phyloP scores from a whole-genome alignment of 805 yeast genomes.

The Teunomyces pallodes region DNA sequence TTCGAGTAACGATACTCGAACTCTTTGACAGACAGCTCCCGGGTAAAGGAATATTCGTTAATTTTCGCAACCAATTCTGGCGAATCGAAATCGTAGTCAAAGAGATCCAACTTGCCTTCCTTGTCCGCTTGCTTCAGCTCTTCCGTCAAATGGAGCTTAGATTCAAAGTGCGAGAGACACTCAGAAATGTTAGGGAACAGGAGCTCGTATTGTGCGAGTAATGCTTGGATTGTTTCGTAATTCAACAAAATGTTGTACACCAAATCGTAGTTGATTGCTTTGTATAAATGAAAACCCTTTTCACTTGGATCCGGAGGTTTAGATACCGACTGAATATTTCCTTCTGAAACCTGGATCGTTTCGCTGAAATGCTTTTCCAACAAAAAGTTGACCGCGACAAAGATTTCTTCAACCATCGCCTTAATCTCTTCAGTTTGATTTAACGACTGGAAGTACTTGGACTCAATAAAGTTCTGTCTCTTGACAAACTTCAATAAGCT shows the following conservation, averaged over 20 bases:
- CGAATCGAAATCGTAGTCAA: slow-evolving; percentile 27
- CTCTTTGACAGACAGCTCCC: neutral
- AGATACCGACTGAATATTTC: slow-evolving; percentile 7
- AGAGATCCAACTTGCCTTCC: slow-evolving; percentile 16
- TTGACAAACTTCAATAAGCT: slow-evolving; percentile 29
- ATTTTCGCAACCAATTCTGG: slow-evolving; percentile 12
- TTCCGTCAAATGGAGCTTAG: slow-evolving; percentile 16
- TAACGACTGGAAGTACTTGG: slow-evolving; percentile 12
- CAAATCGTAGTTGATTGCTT: slow-evolving; percentile 29
- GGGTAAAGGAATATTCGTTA: slow-evolving; percentile 2
- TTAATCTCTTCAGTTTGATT: slow-evolving; percentile 10
- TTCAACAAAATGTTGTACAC: slow-evolving; percentile 28
- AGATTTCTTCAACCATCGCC: slow-evolving; percentile 24
- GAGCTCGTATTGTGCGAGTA: slow-evolving; percentile 15
- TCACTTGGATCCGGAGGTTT: slow-evolving; percentile 10
- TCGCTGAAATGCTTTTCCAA: slow-evolving; percentile 16
- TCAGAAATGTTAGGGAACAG: slow-evolving; percentile 11
- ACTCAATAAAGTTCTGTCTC: slow-evolving; percentile 15
- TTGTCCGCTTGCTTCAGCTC: slow-evolving; percentile 10
- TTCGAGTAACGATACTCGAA: neutral
- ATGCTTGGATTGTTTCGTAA: slow-evolving; percentile 16
- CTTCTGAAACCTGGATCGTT: slow-evolving; percentile 12
- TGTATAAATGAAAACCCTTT: slow-evolving; percentile 18
- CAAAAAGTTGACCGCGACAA: slow-evolving; percentile 17
- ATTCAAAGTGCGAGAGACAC: slow-evolving; percentile 17